Base-by-base conservation (phyloP, 345 rosid genomes). In the Eucalyptus decipiens region DNA sequence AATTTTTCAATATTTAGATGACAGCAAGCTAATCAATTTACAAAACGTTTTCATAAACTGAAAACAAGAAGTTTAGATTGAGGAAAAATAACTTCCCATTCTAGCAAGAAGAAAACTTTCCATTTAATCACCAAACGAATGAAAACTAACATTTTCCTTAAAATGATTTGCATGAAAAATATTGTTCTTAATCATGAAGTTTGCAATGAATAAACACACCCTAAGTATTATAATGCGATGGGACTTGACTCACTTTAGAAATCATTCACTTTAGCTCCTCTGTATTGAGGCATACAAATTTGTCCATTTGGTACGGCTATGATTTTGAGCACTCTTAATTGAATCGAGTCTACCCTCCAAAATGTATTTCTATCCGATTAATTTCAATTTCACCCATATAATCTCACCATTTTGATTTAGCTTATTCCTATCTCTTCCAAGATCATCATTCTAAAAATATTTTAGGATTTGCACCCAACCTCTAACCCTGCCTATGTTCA, bases 31-130 rank as follows among this genome's bases (percentile, higher is more conserved):
- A 40, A 37, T 72, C 3, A 28, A 72, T 37, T 19, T 37, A 3
- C 2, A 6, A 72, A 2, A 3, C 2, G 0, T 5, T 19, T 19
- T 10, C 1, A 21, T 10, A 2, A 24, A 21, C 8, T 6, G 5
- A 19, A 37, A 37, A 72, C 4, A 19, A 72, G 1, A 16, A 9
- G 5, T 21, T 21, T 21, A 19, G 5, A 72, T 34, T 19, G 6
- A 1, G 11, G 2, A 34, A 69, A 34, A 19, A 69, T 5, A 2
- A 5, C 13, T 65, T 8, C 1, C 21, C 9, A 0, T 15, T 65
- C 10, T 5, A 10, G 10, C 3, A 8, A 34, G 26, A 69, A 69
- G 24, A 18, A 34, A 69, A 17, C 19, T 18, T 34, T 34, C 4
- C 8, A 0, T 19, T 2, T 1, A 37, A 37, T 34, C 2, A 37